Conservation (phyloP, 768 basidiomycete genomes). For the Mycena maculata region DNA sequence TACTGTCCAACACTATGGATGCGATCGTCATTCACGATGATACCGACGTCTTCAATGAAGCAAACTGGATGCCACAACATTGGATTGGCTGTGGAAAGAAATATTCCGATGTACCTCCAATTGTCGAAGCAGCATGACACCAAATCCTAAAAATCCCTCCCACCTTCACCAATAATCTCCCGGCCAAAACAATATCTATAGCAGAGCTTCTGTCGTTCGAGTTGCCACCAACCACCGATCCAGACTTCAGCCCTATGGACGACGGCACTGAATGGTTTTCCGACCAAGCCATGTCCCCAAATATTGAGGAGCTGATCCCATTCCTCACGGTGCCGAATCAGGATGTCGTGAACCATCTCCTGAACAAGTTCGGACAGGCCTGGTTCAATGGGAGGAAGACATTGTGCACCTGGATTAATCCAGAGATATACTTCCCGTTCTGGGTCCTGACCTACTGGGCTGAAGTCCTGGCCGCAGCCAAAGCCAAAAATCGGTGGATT, state of each 20-base stretch:
- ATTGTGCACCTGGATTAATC: neutral
- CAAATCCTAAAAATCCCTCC: neutral
- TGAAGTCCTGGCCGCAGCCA: too few species aligned
- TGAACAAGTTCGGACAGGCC: constrained; percentile 2
- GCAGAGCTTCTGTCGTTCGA: neutral
- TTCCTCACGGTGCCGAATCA: neutral
- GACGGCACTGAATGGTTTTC: neutral
- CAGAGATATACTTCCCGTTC: neutral
- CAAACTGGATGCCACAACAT: too few species aligned
- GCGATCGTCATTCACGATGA: too few species aligned
- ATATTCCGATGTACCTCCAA: too few species aligned
- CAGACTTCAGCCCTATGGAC: neutral
- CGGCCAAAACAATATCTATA: neutral
- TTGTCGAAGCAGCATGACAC: too few species aligned
- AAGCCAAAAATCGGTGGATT: neutral
- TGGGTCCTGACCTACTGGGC: neutral
- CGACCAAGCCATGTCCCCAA: neutral
- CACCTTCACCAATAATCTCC: neutral
- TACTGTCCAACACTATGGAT: too few species aligned
- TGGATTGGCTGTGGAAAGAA: too few species aligned
- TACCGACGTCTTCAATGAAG: too few species aligned
- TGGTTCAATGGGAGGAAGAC: constrained; percentile 14
- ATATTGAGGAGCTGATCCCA: constrained; percentile 8
- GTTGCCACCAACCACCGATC: neutral
- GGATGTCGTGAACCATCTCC: neutral